Evolutionary conservation across 139 green algal species (phyloP).

Genomic region (Ulvella scutata): DNA sequence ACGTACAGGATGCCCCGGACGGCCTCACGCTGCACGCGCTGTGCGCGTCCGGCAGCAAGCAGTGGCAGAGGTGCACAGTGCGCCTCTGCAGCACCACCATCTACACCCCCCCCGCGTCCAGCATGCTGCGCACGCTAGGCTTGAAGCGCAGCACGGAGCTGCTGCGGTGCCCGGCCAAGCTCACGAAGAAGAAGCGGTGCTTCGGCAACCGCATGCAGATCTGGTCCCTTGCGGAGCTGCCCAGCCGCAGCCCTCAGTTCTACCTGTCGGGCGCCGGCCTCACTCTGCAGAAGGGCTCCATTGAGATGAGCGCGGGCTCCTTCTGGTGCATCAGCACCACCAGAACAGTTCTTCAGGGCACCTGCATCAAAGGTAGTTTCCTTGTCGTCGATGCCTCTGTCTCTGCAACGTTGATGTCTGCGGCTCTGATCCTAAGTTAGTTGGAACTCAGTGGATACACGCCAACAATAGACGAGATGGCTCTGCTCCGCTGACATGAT

Average conservation of each 20-base stretch:
- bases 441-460: not conserved
- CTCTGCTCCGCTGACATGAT: not conserved
- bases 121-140: not conserved
- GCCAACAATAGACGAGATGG: not conserved
- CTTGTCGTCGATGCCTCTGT: not conserved
- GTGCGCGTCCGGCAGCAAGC: not conserved
- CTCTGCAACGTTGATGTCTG: not conserved
- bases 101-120: not conserved
- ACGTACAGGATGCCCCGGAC: not conserved
- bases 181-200: not conserved
- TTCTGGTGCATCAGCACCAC: not conserved
- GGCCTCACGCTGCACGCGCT: not conserved
- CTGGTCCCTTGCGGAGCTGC: not conserved
- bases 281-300: not conserved
- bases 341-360: not conserved
- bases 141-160: not conserved
- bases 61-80: conserved; percentile 50
- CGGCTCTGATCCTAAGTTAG: not conserved
- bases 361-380: not conserved
- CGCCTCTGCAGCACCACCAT: not conserved
- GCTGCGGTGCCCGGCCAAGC: not conserved
- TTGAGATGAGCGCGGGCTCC: not conserved
- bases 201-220: not conserved
- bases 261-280: not conserved
- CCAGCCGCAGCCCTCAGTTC: not conserved